A percentile compares a stretch with the other conserved stretches of the same genome.
These are phyloP conservation scores for Trichosanthes cucumerina DNA, from an alignment of 306 rosid species.

Conservation along the genomic window DNA sequence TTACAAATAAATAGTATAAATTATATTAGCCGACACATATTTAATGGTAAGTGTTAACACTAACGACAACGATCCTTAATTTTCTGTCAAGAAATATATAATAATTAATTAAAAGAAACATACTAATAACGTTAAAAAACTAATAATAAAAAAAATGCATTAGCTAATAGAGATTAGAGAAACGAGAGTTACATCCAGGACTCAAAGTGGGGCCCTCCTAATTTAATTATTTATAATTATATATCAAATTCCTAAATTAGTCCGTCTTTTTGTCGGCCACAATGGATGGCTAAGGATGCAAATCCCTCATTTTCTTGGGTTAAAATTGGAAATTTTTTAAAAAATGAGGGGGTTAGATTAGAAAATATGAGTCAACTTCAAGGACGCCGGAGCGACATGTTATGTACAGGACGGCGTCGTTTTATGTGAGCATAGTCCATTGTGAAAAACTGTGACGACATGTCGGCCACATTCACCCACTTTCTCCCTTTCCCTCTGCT, in stretches of 20 bases:
- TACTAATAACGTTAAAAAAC: neutral
- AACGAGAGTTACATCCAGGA: neutral
- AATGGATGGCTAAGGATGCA: neutral
- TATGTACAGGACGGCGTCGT: slow-evolving; percentile 65
- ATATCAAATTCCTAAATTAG: neutral
- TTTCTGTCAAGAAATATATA: neutral
- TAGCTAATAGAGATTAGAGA: neutral
- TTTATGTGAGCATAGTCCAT: slow-evolving; percentile 52
- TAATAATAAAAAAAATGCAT: neutral
- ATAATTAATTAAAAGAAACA: neutral
- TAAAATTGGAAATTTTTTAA: neutral
- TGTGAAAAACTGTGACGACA: slow-evolving; percentile 34
- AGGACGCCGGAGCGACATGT: slow-evolving; percentile 31
- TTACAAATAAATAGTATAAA: neutral
- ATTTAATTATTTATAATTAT: neutral
- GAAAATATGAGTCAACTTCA: neutral
- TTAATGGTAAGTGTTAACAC: too few species aligned
- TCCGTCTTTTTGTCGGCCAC: neutral
- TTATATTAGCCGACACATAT: neutral
- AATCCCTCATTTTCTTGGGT: neutral
- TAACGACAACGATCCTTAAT: neutral
- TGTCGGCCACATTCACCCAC: slow-evolving; percentile 30
- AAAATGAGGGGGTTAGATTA: neutral
- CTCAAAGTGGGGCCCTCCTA: neutral
- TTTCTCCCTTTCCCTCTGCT: slow-evolving; percentile 17